Evolutionary conservation across 495 filamentous ascomycete species (phyloP), one percentile per base, ranked within the genome.

Genomic region (Penicillium subrubescens): DNA sequence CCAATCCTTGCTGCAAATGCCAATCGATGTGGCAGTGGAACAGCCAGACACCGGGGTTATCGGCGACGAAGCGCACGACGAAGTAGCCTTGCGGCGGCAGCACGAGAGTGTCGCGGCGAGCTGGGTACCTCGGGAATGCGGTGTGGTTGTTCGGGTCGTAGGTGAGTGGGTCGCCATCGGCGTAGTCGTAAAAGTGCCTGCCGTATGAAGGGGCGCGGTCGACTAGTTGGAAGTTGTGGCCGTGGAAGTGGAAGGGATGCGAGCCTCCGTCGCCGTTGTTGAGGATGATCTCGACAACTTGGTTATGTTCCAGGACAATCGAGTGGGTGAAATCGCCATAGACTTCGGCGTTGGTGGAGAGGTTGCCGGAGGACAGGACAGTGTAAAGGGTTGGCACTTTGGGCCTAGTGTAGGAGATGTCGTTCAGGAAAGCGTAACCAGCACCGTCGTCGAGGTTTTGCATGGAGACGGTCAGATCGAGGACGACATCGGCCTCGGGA

Each of bases 241-340:
- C 93, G 81, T 96, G 92, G 2, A 96, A 80, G 79, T 96, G 92
- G 83, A 95, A 95, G 0, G 93, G 93, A 72, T 97, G 92, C 19
- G 82, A 86, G 50, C 90, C 90, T 0, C 83, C 69, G 66, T 93
- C 91, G 14, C 82, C 69, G 71, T 95, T 97, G 84, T 95, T 95
- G 8, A 97, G 70, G 25, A 94, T 77, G 44, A 97, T 88, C 55
- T 97, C 89, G 52, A 96, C 83, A 8, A 92, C 76, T 27, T 95
- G 79, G 51, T 83, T 83, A 54, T 89, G 85, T 0, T 87, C 79
- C 0, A 96, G 82, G 10, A 96, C 79, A 65, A 88, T 86, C 0
- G 89, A 69, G 69, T 95, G 84, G 7, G 90, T 90, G 77, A 87
- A 88, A 25, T 80, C 78, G 27, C 93, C 93, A 74, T 97, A 97